Base-by-base conservation (phyloP, 495 filamentous ascomycete genomes). In the Hyaloscypha bicolor region DNA sequence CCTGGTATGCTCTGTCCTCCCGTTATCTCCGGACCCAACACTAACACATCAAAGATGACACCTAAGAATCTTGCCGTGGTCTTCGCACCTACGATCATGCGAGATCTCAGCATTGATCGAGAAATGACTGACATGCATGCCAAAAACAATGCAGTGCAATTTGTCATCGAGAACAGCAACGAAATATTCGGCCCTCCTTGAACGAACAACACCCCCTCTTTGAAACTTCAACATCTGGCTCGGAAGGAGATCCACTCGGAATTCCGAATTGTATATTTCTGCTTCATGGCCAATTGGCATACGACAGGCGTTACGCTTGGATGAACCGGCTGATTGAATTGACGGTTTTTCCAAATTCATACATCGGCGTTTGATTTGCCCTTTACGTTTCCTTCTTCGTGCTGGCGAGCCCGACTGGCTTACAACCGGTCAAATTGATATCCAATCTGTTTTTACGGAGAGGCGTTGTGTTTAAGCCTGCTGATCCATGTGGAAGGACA, bases 61-160 rank as follows among this genome's bases (percentile, higher is more conserved):
- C 91, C 94, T 42, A 88, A 91, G 75, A 99, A 99, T 71, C 81
- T 98, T 45, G 93, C 96, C 6, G 96, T 99, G 64, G 96, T 99
- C 32, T 99, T 99, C 72, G 96, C 96, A 31, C 96, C 96, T 30
- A 99, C 96, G 9, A 93, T 99, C 67, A 95, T 99, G 90, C 84
- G 95, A 60, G 93, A 96, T 30, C 81, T 88, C 74, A 93, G 88
- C 68, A 80, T 97, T 69, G 91, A 96, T 69, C 88, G 93, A 64
- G 96, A 99, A 76, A 96, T 98, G 91, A 92, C 89, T 14, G 96
- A 99, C 71, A 95, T 96, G 81, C 90, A 94, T 70, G 86, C 90
- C 65, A 97, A 97, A 85, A 96, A 96, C 66, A 81, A 87, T 57
- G 92, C 92, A 16, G 87, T 98, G 71, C 93, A 96, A 76, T 96